phyloP scores from a whole-genome alignment of 2,329 filamentous ascomycete genomes.

The Aspergillus arachidicola region DNA sequence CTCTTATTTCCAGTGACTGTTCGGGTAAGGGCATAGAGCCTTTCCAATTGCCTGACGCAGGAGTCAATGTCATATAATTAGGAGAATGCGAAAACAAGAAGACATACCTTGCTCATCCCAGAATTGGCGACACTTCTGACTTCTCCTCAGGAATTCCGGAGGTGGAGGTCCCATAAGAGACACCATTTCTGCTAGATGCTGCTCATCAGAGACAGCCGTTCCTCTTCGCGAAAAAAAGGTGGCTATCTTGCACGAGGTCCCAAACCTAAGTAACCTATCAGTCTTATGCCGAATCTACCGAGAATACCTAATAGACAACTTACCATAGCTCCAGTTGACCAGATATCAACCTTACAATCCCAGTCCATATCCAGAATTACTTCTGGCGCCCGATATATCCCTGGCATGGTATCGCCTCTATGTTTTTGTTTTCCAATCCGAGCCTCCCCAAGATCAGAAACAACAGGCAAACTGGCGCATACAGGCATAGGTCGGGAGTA shows the following conservation, averaged over 20 bases:
- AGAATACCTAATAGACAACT: background rate
- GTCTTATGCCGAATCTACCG: background rate
- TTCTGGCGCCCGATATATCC: slow-evolving; percentile 34
- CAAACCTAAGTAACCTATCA: slow-evolving; percentile 14
- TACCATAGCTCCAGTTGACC: slow-evolving; percentile 34
- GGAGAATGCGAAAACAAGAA: too few relatives aligned
- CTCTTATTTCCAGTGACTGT: slow-evolving; percentile 26
- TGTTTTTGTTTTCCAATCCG: slow-evolving; percentile 19
- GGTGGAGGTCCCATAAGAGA: slow-evolving; percentile 25
- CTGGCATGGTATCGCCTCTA: slow-evolving; percentile 29
- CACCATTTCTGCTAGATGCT: slow-evolving; percentile 27
- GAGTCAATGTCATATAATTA: background rate
- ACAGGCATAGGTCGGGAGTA: slow-evolving; percentile 25
- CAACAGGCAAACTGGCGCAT: slow-evolving; percentile 21
- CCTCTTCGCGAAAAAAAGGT: slow-evolving; percentile 22
- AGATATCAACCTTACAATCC: slow-evolving; percentile 35
- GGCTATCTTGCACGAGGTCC: slow-evolving; percentile 18
- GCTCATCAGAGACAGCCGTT: slow-evolving; percentile 18
- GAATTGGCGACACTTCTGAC: slow-evolving; percentile 13
- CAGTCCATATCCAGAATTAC: slow-evolving; percentile 35
- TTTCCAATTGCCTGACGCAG: slow-evolving; percentile 30
- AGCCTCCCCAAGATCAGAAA: slow-evolving; percentile 35
- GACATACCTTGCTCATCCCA: slow-evolving; percentile 22
- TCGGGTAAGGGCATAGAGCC: slow-evolving; percentile 28
- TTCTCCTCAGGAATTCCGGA: slow-evolving; percentile 17